Evolutionary conservation across 805 yeast species (phyloP).

Genomic region (Saccharomycopsis amapae): DNA sequence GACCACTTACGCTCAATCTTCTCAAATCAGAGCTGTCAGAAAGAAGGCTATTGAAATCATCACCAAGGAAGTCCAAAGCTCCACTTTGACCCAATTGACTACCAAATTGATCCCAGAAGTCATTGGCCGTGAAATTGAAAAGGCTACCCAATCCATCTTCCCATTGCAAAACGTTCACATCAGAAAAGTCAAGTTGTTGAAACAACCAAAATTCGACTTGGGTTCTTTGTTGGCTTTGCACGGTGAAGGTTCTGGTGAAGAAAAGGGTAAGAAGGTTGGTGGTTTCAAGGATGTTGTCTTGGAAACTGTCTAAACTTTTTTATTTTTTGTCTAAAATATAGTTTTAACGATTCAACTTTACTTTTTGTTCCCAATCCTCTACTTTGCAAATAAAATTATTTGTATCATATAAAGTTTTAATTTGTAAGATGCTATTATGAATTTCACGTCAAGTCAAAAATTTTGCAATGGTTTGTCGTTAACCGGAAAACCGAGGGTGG

Average conservation of each 20-base stretch:
- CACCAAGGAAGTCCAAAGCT: constrained; percentile 92
- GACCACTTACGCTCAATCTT: constrained; percentile 96
- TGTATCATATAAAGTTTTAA: background rate
- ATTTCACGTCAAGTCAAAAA: no score
- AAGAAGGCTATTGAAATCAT: constrained; percentile 94
- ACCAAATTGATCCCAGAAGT: constrained; percentile 98
- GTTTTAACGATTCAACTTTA: background rate
- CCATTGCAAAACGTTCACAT: constrained; percentile 98
- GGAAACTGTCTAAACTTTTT: constrained; percentile 77
- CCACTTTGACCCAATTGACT: constrained; percentile 93
- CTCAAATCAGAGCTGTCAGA: constrained; percentile 96
- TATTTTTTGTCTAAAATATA: background rate
- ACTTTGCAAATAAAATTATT: background rate
- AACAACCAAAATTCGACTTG: constrained; percentile 97
- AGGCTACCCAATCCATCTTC: constrained; percentile 88
- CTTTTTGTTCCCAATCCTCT: background rate
- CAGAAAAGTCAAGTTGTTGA: constrained; percentile 97
- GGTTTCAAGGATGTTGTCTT: constrained; percentile 99
- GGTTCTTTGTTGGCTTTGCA: constrained; percentile 94
- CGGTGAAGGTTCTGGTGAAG: constrained; percentile 92
- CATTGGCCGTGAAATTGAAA: constrained; percentile 97
- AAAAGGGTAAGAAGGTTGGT: constrained; percentile 94
- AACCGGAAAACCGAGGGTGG: no score
- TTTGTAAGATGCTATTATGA: no score
- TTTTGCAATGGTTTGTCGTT: no score